These are phyloP conservation scores for Coemansia sp. DNA, from an alignment of 192 early-diverging fungal genomes.

Conservation along the genomic window DNA sequence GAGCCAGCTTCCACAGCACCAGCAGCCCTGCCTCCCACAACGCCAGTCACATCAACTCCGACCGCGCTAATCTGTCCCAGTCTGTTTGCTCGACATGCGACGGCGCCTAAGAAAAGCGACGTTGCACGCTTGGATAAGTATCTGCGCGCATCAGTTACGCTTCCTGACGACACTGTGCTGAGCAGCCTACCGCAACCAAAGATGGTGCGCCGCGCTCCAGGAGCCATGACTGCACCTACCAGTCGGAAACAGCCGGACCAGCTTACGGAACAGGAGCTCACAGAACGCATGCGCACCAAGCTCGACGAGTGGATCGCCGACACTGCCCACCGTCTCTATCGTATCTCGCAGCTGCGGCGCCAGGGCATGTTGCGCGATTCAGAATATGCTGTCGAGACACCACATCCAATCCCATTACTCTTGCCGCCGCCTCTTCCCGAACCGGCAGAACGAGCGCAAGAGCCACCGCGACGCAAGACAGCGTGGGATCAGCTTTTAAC, in stretches of 20 bases:
- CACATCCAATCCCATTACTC: not conserved
- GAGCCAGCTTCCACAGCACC: not conserved
- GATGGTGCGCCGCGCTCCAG: conserved; percentile 6
- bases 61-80: conserved; percentile 3
- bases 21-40: not conserved
- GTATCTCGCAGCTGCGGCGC: conserved; percentile 41
- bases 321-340: conserved; percentile 22
- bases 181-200: conserved; percentile 15
- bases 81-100: conserved; percentile 11
- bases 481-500: conserved; percentile 32
- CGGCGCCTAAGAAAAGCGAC: not conserved
- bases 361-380: conserved; percentile 41
- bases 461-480: conserved; percentile 16
- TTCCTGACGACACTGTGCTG: conserved; percentile 34
- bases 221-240: conserved; percentile 22
- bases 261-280: not conserved
- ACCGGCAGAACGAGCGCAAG: conserved; percentile 16
- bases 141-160: conserved; percentile 29
- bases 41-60: not conserved
- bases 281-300: conserved; percentile 9
- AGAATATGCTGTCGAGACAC: not conserved
- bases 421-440: conserved; percentile 29
- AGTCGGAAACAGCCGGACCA: not conserved
- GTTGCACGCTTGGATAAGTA: conserved; percentile 16
- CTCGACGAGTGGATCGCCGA: conserved; percentile 23